phyloP scores from a whole-genome alignment of 2,329 filamentous ascomycete species.

The Neopestalotiopsis rosae region DNA sequence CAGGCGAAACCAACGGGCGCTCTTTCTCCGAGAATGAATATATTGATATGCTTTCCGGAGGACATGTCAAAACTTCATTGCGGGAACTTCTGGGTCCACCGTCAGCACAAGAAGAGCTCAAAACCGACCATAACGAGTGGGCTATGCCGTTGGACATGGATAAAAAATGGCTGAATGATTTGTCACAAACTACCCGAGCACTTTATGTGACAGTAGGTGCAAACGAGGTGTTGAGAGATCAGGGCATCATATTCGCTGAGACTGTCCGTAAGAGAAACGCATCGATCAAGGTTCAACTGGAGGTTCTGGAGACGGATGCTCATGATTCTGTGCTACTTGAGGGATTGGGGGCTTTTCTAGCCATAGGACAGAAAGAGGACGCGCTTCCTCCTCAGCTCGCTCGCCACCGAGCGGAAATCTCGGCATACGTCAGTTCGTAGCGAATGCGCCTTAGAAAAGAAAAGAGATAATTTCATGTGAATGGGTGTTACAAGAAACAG shows the following conservation, averaged over 20 bases:
- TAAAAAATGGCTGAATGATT: slow-evolving; percentile 33
- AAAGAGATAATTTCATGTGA: no score
- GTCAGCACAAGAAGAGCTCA: not conserved
- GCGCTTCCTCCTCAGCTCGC: not conserved
- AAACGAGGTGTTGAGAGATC: slow-evolving; percentile 38
- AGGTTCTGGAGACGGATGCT: slow-evolving; percentile 35
- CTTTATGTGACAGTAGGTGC: slow-evolving; percentile 40
- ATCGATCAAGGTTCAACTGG: slow-evolving; percentile 32
- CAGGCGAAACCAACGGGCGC: slow-evolving; percentile 22
- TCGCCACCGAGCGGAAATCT: not conserved
- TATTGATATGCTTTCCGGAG: slow-evolving; percentile 40
- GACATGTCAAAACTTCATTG: not conserved
- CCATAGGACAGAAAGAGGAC: not conserved
- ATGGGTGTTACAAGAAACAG: no score
- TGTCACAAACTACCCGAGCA: slow-evolving; percentile 26
- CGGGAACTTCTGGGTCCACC: not conserved
- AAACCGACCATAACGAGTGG: slow-evolving; percentile 26
- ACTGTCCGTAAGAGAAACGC: slow-evolving; percentile 26
- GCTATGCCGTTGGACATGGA: slow-evolving; percentile 35
- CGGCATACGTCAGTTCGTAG: not conserved
- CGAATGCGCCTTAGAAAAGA: not conserved
- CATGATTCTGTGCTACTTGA: slow-evolving; percentile 42
- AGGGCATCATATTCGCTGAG: slow-evolving; percentile 32
- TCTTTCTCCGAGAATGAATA: slow-evolving; percentile 34
- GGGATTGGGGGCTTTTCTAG: slow-evolving; percentile 27